Base-by-base conservation (phyloP, 2,329 filamentous ascomycete genomes). In the Ophiostoma ulmi region DNA sequence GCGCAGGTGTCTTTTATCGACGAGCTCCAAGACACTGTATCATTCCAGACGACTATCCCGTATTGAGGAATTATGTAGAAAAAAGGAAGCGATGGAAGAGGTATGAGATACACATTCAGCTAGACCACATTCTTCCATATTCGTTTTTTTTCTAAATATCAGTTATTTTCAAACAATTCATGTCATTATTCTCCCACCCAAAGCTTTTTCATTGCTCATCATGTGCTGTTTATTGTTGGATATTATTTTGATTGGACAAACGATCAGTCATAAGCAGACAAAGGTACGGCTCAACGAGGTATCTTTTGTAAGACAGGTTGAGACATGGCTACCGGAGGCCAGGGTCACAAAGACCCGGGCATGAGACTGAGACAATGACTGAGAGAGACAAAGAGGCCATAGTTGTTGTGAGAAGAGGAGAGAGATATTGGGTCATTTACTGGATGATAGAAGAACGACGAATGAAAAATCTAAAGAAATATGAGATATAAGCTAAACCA, bases 271-370 rank as follows among this genome's bases (percentile, higher is more conserved):
- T 20, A 48, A 20, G 6, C 5, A 20, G 17, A 5, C 35, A 38
- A 26, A 64, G 61, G 17, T 64, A 64, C 61, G 17, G 6, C 35
- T 10, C 8, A n/a, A 6, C 20, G 10, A 65, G 8, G 63, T 65
- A 65, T 65, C 20, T 39, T 39, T 65, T 38, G 63, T 39, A 41
- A 65, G 63, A 65, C 63, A 65, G 35, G 20, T 22, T 4, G 36
- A 65, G 63, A 39, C 63, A 65, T n/a, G 61, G 17, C 20, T 64
- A 64, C 61, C 61, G 31, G 35, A n/a, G 20, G 7, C 31, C 61
- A 64, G 61, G 35, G 61, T 64, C 35, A 64, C 61, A n/a, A 38
- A 58, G 58, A 63, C 26, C 36, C 63, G 63, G 63, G 36, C 4
- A n/a, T 38, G 31, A 39, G 36, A 65, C 63, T 65, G 63, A 39